Evolutionary conservation across 768 basidiomycete species (phyloP), one percentile per base, ranked within the genome.

Genomic region (Hirschioporus abietinus): DNA sequence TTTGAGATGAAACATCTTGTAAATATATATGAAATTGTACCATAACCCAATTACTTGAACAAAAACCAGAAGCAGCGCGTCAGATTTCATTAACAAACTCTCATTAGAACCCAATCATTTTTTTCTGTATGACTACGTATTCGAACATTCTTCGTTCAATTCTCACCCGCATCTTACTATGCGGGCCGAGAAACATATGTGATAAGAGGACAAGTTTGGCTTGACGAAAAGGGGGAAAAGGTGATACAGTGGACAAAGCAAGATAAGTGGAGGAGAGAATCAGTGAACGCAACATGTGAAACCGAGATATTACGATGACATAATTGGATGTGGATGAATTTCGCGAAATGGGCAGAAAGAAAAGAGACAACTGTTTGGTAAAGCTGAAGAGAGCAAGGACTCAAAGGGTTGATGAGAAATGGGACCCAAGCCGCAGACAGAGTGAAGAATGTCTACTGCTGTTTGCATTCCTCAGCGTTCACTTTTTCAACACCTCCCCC

Each of bases 381-480:
- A 30, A 3, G 30, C n/a, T n/a, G n/a, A n/a, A n/a, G n/a, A n/a
- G n/a, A n/a, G n/a, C n/a, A n/a, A n/a, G n/a, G n/a, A n/a, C n/a
- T n/a, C n/a, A n/a, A n/a, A 30, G 30, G 8, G 30, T 30, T 20
- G 20, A 52, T 20, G 42, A 52, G 4, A 20, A 9, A 70, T 34
- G 5, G 65, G 30, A 27, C 8, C 30, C 30, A 30, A 60, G n/a
- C 52, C 57, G 30, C 60, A 60, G n/a, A 65, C 42, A 60, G 64
- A 42, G 23, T 20, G 61, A 27, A 64, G 35, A 30, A 30, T 8
- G 62, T 72, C 78, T 79, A 95, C 88, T 95, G 93, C 76, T 95
- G 91, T 82, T 94, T 93, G 84, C 94, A 96, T 76, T 96, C 94
- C 74, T 93, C 89, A 0, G 92, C 87, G 60, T 77, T 82, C 8